A percentile compares a stretch with the other conserved stretches of the same genome.
These are phyloP conservation scores for Amphirosellinia nigrospora DNA, from an alignment of 495 filamentous ascomycete genomes.

Conservation along the genomic window DNA sequence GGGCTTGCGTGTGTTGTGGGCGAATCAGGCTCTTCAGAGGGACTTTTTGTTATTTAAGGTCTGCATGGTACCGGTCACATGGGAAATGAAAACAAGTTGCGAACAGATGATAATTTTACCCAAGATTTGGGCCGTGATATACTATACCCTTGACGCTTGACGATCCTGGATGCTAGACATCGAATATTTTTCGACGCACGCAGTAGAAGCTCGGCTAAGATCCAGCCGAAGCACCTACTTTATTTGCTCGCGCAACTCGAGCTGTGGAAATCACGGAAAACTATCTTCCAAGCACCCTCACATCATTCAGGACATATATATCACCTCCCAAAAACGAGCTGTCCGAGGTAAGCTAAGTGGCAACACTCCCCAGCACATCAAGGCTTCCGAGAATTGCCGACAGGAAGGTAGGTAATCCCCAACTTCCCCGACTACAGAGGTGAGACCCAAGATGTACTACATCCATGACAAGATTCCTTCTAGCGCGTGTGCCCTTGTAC, in stretches of 20 bases:
- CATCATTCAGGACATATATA: not conserved
- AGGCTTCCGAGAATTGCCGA: not conserved
- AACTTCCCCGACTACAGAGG: too few species aligned
- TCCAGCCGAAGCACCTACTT: too few species aligned
- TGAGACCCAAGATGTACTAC: too few species aligned
- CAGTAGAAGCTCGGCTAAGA: not conserved
- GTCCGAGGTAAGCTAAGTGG: too few species aligned
- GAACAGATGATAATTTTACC: conserved; percentile 24
- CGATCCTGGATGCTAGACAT: not conserved
- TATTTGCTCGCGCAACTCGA: too few species aligned
- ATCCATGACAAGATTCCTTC: too few species aligned
- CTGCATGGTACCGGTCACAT: conserved; percentile 43
- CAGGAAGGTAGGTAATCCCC: not conserved
- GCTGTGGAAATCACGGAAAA: too few species aligned
- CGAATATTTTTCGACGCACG: not conserved
- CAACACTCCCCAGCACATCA: too few species aligned
- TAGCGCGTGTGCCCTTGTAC: too few species aligned
- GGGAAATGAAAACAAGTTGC: conserved; percentile 42
- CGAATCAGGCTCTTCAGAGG: conserved; percentile 39
- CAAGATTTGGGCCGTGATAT: not conserved
- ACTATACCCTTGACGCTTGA: not conserved
- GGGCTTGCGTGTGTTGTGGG: conserved; percentile 32
- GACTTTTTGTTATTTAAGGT: conserved; percentile 34
- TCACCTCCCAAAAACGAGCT: not conserved
- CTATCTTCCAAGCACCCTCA: too few species aligned